phyloP scores from a whole-genome alignment of 768 basidiomycete genomes.

The Mycena alexandri region DNA sequence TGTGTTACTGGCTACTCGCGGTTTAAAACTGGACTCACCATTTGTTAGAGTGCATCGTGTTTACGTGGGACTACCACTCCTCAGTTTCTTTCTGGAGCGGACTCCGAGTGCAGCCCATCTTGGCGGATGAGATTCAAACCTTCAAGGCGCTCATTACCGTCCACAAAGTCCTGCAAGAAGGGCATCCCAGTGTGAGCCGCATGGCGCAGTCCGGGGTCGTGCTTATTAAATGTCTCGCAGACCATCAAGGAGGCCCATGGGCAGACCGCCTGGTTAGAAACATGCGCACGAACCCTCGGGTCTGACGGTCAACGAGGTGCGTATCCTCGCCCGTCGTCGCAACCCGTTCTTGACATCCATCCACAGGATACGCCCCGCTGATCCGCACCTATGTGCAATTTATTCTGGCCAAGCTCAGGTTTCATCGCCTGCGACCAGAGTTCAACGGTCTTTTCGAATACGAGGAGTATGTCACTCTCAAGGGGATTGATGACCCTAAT shows the following conservation, averaged over 20 bases:
- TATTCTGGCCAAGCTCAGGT: constrained; percentile 93
- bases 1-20: constrained; percentile 56
- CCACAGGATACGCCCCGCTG: constrained; percentile 87
- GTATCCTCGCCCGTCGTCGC: constrained; percentile 21
- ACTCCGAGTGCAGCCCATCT: constrained; percentile 94
- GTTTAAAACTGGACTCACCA: constrained; percentile 26
- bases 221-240: constrained; percentile 56
- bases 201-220: constrained; percentile 14
- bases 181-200: constrained; percentile 85
- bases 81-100: constrained; percentile 99
- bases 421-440: constrained; percentile 95
- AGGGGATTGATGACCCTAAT: constrained; percentile 98
- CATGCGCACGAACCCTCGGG: constrained; percentile 91
- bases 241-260: constrained; percentile 97
- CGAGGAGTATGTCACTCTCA: constrained; percentile 97
- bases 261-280: constrained; percentile 98
- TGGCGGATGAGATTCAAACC: constrained; percentile 97
- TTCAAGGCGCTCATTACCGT: constrained; percentile 98
- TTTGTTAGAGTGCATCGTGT: constrained; percentile 91
- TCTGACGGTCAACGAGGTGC: constrained; percentile 82
- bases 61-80: constrained; percentile 99
- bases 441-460: constrained; percentile 99
- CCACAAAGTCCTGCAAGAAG: constrained; percentile 98
- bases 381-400: constrained; percentile 98
- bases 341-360: constrained; percentile 18